phyloP scores from a whole-genome alignment of 192 early-diverging fungal species.

The Podila epigama region DNA sequence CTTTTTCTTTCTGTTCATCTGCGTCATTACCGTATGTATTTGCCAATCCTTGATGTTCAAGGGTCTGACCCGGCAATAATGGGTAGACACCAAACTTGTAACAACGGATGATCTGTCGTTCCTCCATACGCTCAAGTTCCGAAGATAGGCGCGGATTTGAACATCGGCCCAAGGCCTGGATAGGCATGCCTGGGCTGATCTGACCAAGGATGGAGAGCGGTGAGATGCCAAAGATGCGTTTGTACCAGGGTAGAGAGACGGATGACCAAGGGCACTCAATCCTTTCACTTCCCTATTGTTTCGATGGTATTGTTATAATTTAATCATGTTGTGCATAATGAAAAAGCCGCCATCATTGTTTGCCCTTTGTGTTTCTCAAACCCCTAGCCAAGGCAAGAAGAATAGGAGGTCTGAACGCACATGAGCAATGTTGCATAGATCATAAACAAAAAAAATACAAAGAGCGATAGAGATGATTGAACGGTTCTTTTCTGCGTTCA shows the following conservation, averaged over 20 bases:
- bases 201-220: slow-evolving; percentile 55
- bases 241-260: slow-evolving; percentile 51
- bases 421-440: too few species aligned
- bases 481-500: too few species aligned
- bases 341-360: too few species aligned
- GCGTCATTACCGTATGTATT: slow-evolving; percentile 58
- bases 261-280: slow-evolving; percentile 52
- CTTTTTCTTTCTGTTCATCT: not conserved
- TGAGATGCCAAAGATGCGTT: slow-evolving; percentile 46
- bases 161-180: slow-evolving; percentile 52
- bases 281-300: slow-evolving; percentile 64
- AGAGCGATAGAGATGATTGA: too few species aligned
- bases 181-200: slow-evolving; percentile 57
- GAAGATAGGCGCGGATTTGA: slow-evolving; percentile 61
- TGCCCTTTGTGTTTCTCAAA: too few species aligned
- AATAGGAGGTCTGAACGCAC: too few species aligned
- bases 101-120: slow-evolving; percentile 70
- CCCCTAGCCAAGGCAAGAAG: too few species aligned
- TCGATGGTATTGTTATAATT: too few species aligned
- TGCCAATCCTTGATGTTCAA: slow-evolving; percentile 35
- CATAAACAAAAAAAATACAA: too few species aligned
- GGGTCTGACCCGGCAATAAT: slow-evolving; percentile 39
- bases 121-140: slow-evolving; percentile 72
- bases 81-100: slow-evolving; percentile 79
- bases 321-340: not conserved